Evolutionary conservation across 2,329 filamentous ascomycete genomes (phyloP), one percentile per base, ranked within the genome.

Genomic region (Fonsecaea multimorphosa): DNA sequence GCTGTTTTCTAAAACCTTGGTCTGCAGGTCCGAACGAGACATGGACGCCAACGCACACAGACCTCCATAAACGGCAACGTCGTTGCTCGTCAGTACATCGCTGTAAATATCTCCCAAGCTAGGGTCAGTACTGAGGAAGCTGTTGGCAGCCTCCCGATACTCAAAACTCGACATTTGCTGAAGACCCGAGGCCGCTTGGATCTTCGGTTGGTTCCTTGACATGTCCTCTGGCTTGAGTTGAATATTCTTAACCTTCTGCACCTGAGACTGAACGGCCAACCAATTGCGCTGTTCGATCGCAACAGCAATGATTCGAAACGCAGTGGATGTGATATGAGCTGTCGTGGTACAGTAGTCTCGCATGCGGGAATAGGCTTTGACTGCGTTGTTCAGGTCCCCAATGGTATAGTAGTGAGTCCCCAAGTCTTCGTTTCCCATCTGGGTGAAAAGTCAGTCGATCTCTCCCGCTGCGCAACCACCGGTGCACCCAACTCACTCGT

Each of bases 381-480:
- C 85, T 0, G 95, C 92, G 12, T 85, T 85, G 38, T 80, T 77
- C 8, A 94, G 85, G 63, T 93, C 89, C 61, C 95, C 94, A 16
- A 87, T 92, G 40, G 83, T 84, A 77, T 96, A 91, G 68, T 90
- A 89, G 78, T 97, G 93, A 67, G 87, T 88, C 49, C 92, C 95
- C 4, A 98, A 82, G 72, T 98, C 95, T 77, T 97, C 93, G 73
- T 97, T 91, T 52, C 92, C 94, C 88, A 98, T 97, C 91, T 96
- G 40, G 9, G 27, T 24, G 51, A 29, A 38, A 56, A 36, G 36
- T 61, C 27, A 71, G 54, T 58, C 27, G 32, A 14, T 32, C 3
- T 34, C 58, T 12, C 5, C 38, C 52, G 29, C 27, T 22, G 46
- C 3, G 34, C 34, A n/a, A 5, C 38, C 27, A 16, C 24, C 0